Conservation (phyloP, 2,329 filamentous ascomycete genomes). For the Colletotrichum caudatum region DNA sequence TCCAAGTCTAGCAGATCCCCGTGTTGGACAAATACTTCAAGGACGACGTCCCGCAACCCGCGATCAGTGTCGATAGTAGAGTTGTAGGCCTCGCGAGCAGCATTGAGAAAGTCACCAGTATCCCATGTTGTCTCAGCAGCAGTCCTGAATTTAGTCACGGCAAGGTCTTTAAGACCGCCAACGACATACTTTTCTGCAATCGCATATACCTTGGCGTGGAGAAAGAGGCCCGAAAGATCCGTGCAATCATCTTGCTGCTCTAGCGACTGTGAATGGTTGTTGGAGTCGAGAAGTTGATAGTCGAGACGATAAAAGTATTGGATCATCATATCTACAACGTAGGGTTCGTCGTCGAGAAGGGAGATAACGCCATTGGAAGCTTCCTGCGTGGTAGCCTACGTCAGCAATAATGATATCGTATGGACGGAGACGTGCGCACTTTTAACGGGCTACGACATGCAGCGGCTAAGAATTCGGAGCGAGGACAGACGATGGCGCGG, state of each 20-base stretch:
- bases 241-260: not conserved
- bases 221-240: not conserved
- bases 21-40: not conserved
- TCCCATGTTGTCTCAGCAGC: not conserved
- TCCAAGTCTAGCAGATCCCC: not conserved
- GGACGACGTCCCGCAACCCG: not conserved
- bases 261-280: not conserved
- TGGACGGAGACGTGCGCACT: not conserved
- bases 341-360: not conserved
- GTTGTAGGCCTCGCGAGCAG: constrained; percentile 1
- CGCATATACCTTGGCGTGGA: constrained; percentile 3
- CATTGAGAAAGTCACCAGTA: not conserved
- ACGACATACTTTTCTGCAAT: constrained; percentile 3
- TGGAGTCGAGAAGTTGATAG: not conserved
- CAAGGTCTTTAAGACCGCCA: not conserved
- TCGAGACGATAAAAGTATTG: not conserved
- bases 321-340: not conserved
- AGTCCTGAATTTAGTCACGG: not conserved
- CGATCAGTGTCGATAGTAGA: not conserved
- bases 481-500: constrained; percentile 1
- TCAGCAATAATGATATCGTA: not conserved
- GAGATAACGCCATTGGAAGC: not conserved
- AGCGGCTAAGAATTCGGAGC: not conserved
- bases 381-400: not conserved
- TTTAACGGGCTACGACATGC: constrained; percentile 2